phyloP scores from a whole-genome alignment of 768 basidiomycete species.

The Boletus huronensis region DNA sequence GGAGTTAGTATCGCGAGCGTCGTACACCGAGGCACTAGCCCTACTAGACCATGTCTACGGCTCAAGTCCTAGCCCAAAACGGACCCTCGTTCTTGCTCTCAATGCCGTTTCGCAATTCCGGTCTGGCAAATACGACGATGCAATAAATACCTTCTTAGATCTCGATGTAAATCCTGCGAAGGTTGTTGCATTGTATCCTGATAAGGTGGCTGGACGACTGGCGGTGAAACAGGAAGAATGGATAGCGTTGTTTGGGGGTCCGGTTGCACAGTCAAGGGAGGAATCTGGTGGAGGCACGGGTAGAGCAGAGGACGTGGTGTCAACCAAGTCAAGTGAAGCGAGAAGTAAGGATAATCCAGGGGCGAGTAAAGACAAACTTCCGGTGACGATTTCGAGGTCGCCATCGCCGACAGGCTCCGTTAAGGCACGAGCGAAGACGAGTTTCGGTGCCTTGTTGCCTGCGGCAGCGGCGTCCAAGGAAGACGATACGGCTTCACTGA shows the following conservation, averaged over 20 bases:
- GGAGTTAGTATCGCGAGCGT: slow-evolving; percentile 65
- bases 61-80: slow-evolving; percentile 28
- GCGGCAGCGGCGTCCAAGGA: slow-evolving; percentile 43
- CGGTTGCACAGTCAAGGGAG: slow-evolving; percentile 28
- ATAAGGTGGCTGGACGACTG: slow-evolving; percentile 74
- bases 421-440: slow-evolving; percentile 50
- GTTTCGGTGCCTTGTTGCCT: slow-evolving; percentile 47
- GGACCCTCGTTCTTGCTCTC: slow-evolving; percentile 61
- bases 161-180: slow-evolving; percentile 92
- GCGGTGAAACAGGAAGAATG: slow-evolving; percentile 65
- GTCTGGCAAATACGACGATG: slow-evolving; percentile 62
- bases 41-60: slow-evolving; percentile 51
- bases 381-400: slow-evolving; percentile 24
- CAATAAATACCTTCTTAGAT: slow-evolving; percentile 83
- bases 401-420: slow-evolving; percentile 40
- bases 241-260: slow-evolving; percentile 85
- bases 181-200: slow-evolving; percentile 86
- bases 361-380: slow-evolving; percentile 24
- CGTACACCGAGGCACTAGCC: slow-evolving; percentile 77
- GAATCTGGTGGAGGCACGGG: not conserved
- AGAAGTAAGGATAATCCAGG: slow-evolving; percentile 19
- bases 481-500: slow-evolving; percentile 59
- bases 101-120: slow-evolving; percentile 79
- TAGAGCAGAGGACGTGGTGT: slow-evolving; percentile 25
- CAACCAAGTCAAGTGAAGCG: slow-evolving; percentile 28